Conservation (phyloP, 202 grass and related monocot genomes). For the Panicum virgatum region DNA sequence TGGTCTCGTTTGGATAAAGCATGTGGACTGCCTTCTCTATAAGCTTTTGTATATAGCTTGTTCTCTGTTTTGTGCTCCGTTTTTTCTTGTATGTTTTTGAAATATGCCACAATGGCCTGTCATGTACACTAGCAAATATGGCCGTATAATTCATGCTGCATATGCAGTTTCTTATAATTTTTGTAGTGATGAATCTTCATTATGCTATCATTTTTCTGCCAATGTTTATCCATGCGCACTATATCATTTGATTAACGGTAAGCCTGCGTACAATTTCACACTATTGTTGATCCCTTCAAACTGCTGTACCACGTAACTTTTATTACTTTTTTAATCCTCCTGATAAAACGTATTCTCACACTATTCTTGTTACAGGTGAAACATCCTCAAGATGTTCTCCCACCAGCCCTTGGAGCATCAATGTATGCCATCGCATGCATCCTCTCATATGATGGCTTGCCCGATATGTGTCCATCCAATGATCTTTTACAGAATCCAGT, state of each 20-base stretch:
- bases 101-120: not conserved
- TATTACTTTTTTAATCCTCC: not conserved
- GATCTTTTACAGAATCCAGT: constrained; percentile 10
- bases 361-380: constrained; percentile 85
- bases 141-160: not conserved
- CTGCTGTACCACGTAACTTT: not conserved
- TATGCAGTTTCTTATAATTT: not conserved
- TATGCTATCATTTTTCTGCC: not conserved
- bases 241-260: not conserved
- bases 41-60: not conserved
- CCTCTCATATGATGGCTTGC: constrained; percentile 80
- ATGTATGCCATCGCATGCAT: constrained; percentile 75
- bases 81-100: not conserved
- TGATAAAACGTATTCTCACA: too few species aligned
- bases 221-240: not conserved
- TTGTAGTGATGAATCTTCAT: not conserved
- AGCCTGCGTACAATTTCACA: not conserved
- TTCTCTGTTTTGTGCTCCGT: constrained; percentile 1
- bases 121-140: not conserved
- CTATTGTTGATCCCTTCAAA: constrained; percentile 1
- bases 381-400: constrained; percentile 66
- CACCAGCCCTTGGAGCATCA: constrained; percentile 70
- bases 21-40: not conserved
- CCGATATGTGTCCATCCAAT: constrained; percentile 43
- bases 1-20: not conserved